These are phyloP conservation scores for Paramecium bursaria DNA, from an alignment of 73 alveolate genomes.

Conservation along the genomic window DNA sequence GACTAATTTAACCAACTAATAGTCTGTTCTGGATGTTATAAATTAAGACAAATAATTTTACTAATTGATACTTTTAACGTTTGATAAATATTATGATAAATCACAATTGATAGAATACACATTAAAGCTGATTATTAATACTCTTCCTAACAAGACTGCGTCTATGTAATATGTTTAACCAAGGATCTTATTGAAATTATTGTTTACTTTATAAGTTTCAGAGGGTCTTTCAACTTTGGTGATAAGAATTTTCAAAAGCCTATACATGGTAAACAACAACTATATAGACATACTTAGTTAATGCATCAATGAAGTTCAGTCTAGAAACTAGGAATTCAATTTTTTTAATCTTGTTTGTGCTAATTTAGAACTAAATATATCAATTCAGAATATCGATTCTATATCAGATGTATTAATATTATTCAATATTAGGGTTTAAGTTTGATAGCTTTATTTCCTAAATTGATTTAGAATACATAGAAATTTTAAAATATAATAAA, in stretches of 20 bases:
- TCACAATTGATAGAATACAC: conserved; percentile 38
- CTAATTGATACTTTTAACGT: not conserved
- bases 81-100: conserved; percentile 33
- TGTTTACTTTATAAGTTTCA: conserved; percentile 43
- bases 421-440: not conserved
- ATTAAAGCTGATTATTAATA: conserved; percentile 29
- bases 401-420: not conserved
- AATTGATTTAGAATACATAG: not conserved
- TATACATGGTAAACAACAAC: not conserved
- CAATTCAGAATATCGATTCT: not conserved
- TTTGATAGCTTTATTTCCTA: conserved; percentile 37
- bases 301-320: conserved; percentile 14
- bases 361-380: not conserved
- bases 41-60: conserved; percentile 12
- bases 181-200: conserved; percentile 42
- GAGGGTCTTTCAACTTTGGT: conserved; percentile 5
- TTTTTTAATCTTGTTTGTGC: not conserved
- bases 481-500: not conserved
- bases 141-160: conserved; percentile 3
- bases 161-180: conserved; percentile 42
- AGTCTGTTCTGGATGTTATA: not conserved
- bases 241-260: conserved; percentile 23
- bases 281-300: conserved; percentile 5
- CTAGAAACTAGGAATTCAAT: conserved; percentile 5
- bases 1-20: conserved; percentile 4